Evolutionary conservation across 441 rosid genomes (phyloP).

Genomic region (Dalechampia spathulata): DNA sequence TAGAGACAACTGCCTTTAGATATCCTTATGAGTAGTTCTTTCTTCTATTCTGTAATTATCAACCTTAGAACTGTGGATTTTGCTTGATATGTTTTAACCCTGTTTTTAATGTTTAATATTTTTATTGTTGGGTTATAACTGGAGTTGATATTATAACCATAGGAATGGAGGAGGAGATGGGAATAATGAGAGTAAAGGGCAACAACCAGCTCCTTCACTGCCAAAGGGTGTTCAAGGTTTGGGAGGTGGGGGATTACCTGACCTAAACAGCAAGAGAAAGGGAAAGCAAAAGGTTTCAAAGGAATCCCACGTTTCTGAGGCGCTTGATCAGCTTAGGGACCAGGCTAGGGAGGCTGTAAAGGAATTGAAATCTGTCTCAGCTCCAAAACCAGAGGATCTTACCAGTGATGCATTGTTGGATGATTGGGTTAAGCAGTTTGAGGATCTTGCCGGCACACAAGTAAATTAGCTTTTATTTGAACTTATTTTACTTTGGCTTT

Average conservation of each 20-base stretch:
- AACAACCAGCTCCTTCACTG: constrained; percentile 28
- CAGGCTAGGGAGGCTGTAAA: constrained; percentile 83
- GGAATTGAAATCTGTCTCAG: constrained; percentile 66
- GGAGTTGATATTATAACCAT: background rate
- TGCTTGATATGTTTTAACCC: too few species aligned
- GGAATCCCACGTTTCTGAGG: constrained; percentile 69
- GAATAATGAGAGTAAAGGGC: constrained; percentile 32
- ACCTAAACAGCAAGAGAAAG: constrained; percentile 71
- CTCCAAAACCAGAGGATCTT: constrained; percentile 35
- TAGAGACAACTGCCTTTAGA: too few species aligned
- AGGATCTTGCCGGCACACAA: constrained; percentile 77
- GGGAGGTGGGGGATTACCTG: constrained; percentile 91
- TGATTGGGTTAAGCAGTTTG: constrained; percentile 96
- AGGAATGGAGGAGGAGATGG: constrained; percentile 36
- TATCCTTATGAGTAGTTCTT: too few species aligned
- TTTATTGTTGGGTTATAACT: too few species aligned
- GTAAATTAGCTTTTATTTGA: constrained; percentile 29
- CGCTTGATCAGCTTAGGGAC: constrained; percentile 80
- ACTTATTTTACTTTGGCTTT: too few species aligned
- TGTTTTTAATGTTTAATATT: too few species aligned
- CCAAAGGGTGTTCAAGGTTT: constrained; percentile 69
- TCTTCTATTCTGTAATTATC: too few species aligned
- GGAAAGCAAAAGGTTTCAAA: constrained; percentile 56
- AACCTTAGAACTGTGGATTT: too few species aligned
- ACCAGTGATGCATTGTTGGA: constrained; percentile 63